Evolutionary conservation across 1,139 yeast species (phyloP).

Genomic region (Sugiyamaella neomexicana): DNA sequence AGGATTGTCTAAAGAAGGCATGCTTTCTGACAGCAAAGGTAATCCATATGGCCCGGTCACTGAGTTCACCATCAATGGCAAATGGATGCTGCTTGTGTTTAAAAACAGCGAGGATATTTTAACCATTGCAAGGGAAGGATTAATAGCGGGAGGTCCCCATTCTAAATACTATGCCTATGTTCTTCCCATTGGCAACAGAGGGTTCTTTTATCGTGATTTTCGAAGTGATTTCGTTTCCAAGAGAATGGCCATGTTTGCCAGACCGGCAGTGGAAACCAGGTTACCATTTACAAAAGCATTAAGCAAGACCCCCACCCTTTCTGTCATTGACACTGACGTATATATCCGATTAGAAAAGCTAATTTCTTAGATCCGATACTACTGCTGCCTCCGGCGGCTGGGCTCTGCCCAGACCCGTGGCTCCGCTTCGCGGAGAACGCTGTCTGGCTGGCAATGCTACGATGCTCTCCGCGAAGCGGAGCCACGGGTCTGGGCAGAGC

Average conservation of each 20-base stretch:
- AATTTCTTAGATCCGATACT: constrained; percentile 1
- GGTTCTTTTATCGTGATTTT: constrained; percentile 21
- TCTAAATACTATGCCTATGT: constrained; percentile 20
- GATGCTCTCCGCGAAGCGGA: not conserved
- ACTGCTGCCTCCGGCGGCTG: constrained; percentile 3
- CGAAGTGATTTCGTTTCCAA: constrained; percentile 9
- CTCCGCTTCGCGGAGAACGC: not conserved
- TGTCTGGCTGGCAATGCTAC: not conserved
- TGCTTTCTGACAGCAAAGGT: constrained; percentile 14
- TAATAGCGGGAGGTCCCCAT: constrained; percentile 13
- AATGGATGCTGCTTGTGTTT: constrained; percentile 20
- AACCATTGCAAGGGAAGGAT: constrained; percentile 21
- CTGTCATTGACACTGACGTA: not conserved
- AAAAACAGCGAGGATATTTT: constrained; percentile 12
- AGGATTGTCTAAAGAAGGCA: constrained; percentile 4
- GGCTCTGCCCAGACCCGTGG: constrained; percentile 8
- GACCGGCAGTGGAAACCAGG: not conserved
- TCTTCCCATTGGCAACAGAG: constrained; percentile 23
- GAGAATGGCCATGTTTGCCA: constrained; percentile 13
- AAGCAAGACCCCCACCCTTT: not conserved
- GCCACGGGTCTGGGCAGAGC: constrained; percentile 3
- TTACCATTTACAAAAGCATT: not conserved
- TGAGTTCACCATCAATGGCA: constrained; percentile 17
- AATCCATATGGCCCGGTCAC: constrained; percentile 14
- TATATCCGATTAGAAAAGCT: constrained; percentile 9